A percentile compares a stretch with the other conserved stretches of the same genome.
Evolutionary conservation across 345 rosid genomes (phyloP).

Genomic region (Eucalyptus paniculata): DNA sequence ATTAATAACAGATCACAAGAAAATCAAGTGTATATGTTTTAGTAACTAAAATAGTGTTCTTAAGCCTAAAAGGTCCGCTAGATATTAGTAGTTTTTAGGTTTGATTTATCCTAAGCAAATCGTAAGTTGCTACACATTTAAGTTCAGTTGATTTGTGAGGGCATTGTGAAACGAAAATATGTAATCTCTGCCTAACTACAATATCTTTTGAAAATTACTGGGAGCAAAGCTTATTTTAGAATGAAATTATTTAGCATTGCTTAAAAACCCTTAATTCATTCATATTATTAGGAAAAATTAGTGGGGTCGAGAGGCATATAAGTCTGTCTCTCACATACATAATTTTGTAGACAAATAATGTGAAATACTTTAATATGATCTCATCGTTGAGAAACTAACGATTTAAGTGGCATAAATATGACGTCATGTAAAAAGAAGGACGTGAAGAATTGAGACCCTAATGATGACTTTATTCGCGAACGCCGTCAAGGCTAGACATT

Average conservation of each 20-base stretch:
- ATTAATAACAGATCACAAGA: not conserved
- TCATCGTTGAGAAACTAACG: fast-evolving
- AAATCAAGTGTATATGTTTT: not conserved
- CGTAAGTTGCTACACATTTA: not conserved
- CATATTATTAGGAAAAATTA: not conserved
- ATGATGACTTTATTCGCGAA: not conserved
- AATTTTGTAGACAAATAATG: not conserved
- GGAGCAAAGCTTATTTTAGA: not conserved
- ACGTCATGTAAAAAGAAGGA: not conserved
- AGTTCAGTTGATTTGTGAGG: not conserved
- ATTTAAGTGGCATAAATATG: not conserved
- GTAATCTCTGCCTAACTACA: not conserved
- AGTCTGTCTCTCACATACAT: not conserved
- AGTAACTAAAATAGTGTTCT: not conserved
- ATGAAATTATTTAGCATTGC: not conserved
- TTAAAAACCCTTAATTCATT: not conserved
- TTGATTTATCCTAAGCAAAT: not conserved
- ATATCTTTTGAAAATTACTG: not conserved
- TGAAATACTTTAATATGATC: not conserved
- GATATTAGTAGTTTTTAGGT: not conserved
- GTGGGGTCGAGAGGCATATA: not conserved
- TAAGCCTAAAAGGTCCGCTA: not conserved
- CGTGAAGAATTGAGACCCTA: not conserved
- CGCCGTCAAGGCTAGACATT: not conserved
- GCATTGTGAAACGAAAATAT: not conserved